A percentile compares a stretch with the other conserved stretches of the same genome.
These are phyloP conservation scores for Pseudopyricularia cyperi DNA, from an alignment of 2,329 filamentous ascomycete genomes.

Conservation along the genomic window DNA sequence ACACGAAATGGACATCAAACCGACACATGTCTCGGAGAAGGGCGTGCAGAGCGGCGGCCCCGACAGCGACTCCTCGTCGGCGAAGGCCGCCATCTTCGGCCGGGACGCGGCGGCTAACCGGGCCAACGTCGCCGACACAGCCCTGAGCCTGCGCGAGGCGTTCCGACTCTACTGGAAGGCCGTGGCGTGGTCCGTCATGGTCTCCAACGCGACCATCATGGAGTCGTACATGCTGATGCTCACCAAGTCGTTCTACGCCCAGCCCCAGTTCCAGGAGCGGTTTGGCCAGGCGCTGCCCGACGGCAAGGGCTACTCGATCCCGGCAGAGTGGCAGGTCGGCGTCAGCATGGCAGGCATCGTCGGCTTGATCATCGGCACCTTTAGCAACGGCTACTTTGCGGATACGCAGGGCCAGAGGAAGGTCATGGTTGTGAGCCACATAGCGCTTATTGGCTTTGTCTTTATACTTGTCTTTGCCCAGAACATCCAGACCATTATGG, in stretches of 20 bases:
- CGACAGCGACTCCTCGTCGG: background rate
- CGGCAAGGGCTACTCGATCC: conserved; percentile 14
- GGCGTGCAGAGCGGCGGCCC: background rate
- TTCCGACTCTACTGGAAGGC: conserved; percentile 12
- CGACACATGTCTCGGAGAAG: background rate
- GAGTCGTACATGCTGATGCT: conserved; percentile 21
- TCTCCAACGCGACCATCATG: conserved; percentile 17
- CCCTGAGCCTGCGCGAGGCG: conserved; percentile 2
- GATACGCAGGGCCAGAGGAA: conserved; percentile 27
- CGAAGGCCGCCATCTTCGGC: background rate
- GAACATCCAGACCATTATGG: conserved; percentile 39
- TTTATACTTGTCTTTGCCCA: conserved; percentile 52
- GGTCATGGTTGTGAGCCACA: conserved; percentile 27
- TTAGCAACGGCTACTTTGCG: conserved; percentile 32
- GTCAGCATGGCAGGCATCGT: conserved; percentile 22
- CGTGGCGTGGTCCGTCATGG: conserved; percentile 16
- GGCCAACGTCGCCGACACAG: background rate
- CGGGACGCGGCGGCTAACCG: background rate
- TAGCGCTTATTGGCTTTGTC: conserved; percentile 27
- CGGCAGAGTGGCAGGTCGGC: conserved; percentile 35
- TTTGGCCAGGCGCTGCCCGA: conserved; percentile 15
- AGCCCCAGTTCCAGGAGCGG: conserved; percentile 16
- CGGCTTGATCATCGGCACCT: conserved; percentile 34
- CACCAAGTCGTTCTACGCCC: conserved; percentile 24
- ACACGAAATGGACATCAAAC: background rate